Percentiles rank a stretch among this genome's conserved stretches.
Conservation (phyloP, 148 eudicot species). For the Silene conica region DNA sequence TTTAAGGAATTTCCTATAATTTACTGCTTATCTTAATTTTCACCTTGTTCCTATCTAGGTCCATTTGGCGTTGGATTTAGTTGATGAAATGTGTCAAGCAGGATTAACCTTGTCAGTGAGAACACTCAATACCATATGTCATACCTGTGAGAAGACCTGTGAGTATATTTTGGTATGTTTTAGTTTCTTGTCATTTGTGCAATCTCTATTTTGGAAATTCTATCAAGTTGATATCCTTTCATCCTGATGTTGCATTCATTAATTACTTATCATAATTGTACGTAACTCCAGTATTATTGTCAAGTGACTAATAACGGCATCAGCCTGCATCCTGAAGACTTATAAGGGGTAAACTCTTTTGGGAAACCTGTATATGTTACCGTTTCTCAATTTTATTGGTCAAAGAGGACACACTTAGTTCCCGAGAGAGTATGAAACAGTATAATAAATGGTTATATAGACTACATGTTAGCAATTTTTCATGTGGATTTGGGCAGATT, state of each 20-base stretch:
- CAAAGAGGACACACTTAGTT: neutral
- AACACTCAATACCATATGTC: slow-evolving; percentile 52
- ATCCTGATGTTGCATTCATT: neutral
- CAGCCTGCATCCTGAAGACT: neutral
- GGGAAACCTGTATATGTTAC: neutral
- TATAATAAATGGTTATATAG: neutral
- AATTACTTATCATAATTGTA: neutral
- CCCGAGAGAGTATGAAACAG: neutral
- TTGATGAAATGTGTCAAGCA: slow-evolving; percentile 56
- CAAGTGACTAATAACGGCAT: neutral
- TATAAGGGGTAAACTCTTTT: neutral
- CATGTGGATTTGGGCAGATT: neutral
- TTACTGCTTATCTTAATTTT: slow-evolving; percentile 7
- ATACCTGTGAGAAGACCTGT: slow-evolving; percentile 60
- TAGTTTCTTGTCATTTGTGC: neutral
- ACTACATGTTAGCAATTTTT: neutral
- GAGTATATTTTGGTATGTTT: slow-evolving; percentile 70
- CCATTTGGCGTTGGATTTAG: slow-evolving; percentile 65
- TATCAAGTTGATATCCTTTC: slow-evolving; percentile 7
- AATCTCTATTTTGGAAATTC: neutral
- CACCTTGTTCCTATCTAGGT: slow-evolving; percentile 36
- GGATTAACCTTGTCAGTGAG: slow-evolving; percentile 46
- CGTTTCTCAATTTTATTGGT: neutral
- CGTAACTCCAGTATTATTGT: neutral
- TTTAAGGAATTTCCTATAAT: neutral